A percentile compares a stretch with the other conserved stretches of the same genome.
phyloP scores from a whole-genome alignment of 352 stramenopile genomes.

The Halophytophthora batemanensis region DNA sequence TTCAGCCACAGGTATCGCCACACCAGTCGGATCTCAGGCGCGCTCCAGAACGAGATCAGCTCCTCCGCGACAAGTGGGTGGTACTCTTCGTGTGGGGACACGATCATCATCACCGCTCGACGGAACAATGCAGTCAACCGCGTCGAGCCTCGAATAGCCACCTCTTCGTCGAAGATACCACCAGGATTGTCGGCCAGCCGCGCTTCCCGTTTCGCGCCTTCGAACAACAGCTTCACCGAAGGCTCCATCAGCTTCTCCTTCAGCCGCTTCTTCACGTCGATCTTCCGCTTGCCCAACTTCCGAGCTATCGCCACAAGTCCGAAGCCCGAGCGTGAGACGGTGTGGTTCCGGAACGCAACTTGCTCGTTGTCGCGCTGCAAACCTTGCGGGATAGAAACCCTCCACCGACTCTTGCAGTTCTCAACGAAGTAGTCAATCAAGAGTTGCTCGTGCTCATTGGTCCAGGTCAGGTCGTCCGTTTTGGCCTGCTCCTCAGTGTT shows the following conservation, averaged over 20 bases:
- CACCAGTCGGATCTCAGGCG: slow-evolving; percentile 69
- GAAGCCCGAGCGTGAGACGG: slow-evolving; percentile 56
- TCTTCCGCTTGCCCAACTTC: slow-evolving; percentile 61
- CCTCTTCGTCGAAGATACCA: slow-evolving; percentile 66
- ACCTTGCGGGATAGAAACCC: slow-evolving; percentile 50
- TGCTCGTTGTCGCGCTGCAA: slow-evolving; percentile 55
- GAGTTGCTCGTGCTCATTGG: slow-evolving; percentile 43
- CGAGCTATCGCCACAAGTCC: slow-evolving; percentile 58
- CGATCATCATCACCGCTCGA: slow-evolving; percentile 77
- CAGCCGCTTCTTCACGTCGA: slow-evolving; percentile 77
- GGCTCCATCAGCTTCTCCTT: slow-evolving; percentile 70
- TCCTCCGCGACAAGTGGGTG: slow-evolving; percentile 77
- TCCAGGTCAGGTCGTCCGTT: slow-evolving; percentile 43
- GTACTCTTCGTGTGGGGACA: slow-evolving; percentile 69
- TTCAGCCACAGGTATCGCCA: slow-evolving; percentile 86
- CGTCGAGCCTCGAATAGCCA: slow-evolving; percentile 45
- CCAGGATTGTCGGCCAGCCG: slow-evolving; percentile 36
- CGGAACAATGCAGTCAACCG: slow-evolving; percentile 73
- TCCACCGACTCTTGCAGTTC: slow-evolving; percentile 62
- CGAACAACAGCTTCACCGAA: slow-evolving; percentile 46
- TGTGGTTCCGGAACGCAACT: slow-evolving; percentile 62
- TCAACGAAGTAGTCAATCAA: slow-evolving; percentile 71
- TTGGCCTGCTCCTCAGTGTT: slow-evolving; percentile 12
- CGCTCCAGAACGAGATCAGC: slow-evolving; percentile 77
- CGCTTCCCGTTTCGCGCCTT: slow-evolving; percentile 56